These are phyloP conservation scores for Podila epigama DNA, from an alignment of 192 early-diverging fungal genomes.

Conservation along the genomic window DNA sequence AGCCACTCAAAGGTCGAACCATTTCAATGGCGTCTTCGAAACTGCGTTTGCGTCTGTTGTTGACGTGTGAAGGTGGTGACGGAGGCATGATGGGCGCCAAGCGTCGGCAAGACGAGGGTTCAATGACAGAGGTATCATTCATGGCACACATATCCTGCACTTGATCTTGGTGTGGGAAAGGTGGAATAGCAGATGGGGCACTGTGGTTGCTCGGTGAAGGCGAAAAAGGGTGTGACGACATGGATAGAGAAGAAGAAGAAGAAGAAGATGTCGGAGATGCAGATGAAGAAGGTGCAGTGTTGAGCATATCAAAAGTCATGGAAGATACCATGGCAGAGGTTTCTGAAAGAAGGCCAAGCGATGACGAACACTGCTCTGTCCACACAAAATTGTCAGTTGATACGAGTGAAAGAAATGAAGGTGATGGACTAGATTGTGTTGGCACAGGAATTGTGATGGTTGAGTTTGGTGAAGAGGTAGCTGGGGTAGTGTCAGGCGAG, in stretches of 20 bases:
- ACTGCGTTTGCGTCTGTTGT: conserved; percentile 23
- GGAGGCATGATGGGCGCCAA: neutral
- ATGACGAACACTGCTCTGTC: neutral
- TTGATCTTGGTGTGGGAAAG: neutral
- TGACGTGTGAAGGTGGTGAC: neutral
- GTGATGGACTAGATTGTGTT: too few species aligned
- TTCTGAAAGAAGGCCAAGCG: neutral
- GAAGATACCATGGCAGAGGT: neutral
- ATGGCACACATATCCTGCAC: too few species aligned
- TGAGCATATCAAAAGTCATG: too few species aligned
- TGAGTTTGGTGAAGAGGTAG: neutral
- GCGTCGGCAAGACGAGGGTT: too few species aligned
- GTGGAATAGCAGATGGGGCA: neutral
- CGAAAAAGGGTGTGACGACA: neutral
- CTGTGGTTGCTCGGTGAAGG: neutral
- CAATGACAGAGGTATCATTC: too few species aligned
- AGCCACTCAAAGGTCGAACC: conserved; percentile 6
- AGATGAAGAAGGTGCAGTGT: too few species aligned
- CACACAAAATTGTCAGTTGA: neutral
- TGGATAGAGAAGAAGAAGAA: neutral
- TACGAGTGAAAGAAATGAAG: neutral
- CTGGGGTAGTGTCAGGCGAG: neutral
- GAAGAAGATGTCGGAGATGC: too few species aligned
- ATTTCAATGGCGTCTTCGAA: conserved; percentile 29
- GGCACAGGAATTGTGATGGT: neutral